Percentiles rank a stretch among this genome's conserved stretches.
Evolutionary conservation across 164 flowering plant species (phyloP).

Genomic region (Aristolochia contorta): DNA sequence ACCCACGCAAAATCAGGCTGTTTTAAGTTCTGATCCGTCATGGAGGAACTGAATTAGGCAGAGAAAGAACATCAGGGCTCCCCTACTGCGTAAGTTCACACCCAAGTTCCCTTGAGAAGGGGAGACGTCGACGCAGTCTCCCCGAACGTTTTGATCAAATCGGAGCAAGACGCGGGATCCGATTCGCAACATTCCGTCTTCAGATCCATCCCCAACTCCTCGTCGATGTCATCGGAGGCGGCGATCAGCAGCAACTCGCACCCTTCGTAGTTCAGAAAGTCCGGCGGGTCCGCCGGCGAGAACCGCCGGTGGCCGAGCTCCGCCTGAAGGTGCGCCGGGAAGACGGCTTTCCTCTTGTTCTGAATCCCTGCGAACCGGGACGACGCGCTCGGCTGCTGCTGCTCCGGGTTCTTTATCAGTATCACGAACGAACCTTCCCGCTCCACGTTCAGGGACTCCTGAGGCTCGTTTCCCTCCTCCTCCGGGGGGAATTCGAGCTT

Average conservation of each 20-base stretch:
- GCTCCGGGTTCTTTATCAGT: conserved; percentile 73
- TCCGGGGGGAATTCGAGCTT: conserved; percentile 61
- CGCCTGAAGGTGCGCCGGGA: conserved; percentile 68
- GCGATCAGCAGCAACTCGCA: conserved; percentile 71
- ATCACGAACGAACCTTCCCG: conserved; percentile 59
- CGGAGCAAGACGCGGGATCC: conserved; percentile 24
- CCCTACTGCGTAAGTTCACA: neutral
- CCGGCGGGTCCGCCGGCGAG: conserved; percentile 58
- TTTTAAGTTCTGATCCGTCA: neutral
- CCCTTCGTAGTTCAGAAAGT: conserved; percentile 71
- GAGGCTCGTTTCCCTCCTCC: conserved; percentile 33
- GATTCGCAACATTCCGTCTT: conserved; percentile 19
- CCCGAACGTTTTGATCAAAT: conserved; percentile 38
- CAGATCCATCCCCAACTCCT: conserved; percentile 63
- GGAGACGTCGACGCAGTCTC: conserved; percentile 27
- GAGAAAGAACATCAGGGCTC: no score
- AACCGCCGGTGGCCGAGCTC: conserved; percentile 32
- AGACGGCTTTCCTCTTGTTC: conserved; percentile 55
- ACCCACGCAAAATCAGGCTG: no score
- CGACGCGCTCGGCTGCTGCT: conserved; percentile 20
- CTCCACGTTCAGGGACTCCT: conserved; percentile 48
- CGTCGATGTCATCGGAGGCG: conserved; percentile 66
- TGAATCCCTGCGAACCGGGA: conserved; percentile 39
- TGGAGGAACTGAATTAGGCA: no score
- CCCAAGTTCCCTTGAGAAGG: conserved; percentile 42